phyloP scores from a whole-genome alignment of 352 stramenopile species.

The Stramenopiles sp. region DNA sequence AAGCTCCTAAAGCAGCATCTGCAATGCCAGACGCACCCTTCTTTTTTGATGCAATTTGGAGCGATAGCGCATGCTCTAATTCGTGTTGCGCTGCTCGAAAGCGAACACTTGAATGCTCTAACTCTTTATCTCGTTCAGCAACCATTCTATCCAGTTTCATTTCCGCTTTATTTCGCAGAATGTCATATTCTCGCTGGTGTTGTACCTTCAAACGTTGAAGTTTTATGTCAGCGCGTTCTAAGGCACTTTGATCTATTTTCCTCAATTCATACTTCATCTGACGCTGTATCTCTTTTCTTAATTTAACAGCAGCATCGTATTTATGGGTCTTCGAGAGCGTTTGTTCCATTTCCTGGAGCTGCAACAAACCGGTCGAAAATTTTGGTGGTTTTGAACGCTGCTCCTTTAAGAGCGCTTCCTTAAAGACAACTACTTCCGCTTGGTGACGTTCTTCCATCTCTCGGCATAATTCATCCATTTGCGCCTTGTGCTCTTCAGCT shows the following conservation, averaged over 20 bases:
- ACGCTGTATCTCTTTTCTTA: not conserved
- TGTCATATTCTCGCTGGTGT: not conserved
- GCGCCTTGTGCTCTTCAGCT: not conserved
- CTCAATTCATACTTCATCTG: not conserved
- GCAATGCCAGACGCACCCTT: not conserved
- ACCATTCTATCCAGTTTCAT: not conserved
- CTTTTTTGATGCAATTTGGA: not conserved
- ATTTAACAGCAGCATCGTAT: not conserved
- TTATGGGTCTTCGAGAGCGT: not conserved
- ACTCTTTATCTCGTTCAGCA: not conserved
- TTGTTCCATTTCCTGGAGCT: not conserved
- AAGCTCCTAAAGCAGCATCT: not conserved
- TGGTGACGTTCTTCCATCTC: not conserved
- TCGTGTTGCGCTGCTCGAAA: not conserved
- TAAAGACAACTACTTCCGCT: not conserved
- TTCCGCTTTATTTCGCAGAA: not conserved
- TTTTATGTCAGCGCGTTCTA: not conserved
- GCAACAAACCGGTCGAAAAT: not conserved
- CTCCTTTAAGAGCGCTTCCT: not conserved
- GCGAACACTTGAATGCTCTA: not conserved
- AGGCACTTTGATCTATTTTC: not conserved
- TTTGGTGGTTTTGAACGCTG: not conserved
- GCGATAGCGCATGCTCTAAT: not conserved
- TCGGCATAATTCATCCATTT: not conserved
- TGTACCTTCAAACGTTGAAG: not conserved